Evolutionary conservation across 2,329 filamentous ascomycete species (phyloP).

Genomic region (Paraconiothyrium brasiliense): DNA sequence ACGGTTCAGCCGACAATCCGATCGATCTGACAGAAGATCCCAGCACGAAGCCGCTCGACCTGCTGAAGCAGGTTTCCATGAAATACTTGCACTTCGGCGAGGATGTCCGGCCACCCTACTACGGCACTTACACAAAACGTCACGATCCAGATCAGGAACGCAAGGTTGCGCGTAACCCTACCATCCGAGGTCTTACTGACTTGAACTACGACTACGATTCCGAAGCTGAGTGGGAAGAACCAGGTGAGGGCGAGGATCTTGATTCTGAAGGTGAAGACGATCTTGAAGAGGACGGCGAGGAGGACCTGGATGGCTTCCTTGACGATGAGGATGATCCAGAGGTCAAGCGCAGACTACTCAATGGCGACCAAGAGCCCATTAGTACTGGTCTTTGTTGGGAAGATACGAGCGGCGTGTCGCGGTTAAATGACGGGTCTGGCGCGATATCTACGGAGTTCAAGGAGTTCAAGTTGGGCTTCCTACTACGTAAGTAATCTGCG

Average conservation of each 20-base stretch:
- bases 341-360: constrained; percentile 66
- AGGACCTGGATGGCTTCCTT: constrained; percentile 89
- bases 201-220: constrained; percentile 87
- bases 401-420: constrained; percentile 55
- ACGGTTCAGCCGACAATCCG: constrained; percentile 52
- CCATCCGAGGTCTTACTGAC: constrained; percentile 64
- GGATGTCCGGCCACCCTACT: constrained; percentile 73
- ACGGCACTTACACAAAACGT: constrained; percentile 74
- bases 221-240: constrained; percentile 84
- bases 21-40: constrained; percentile 56
- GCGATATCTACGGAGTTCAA: constrained; percentile 62
- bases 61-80: constrained; percentile 66
- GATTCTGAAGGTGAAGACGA: constrained; percentile 72
- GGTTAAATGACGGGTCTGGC: constrained; percentile 56
- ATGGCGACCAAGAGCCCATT: constrained; percentile 76
- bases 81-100: constrained; percentile 71
- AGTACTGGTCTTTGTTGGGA: constrained; percentile 89
- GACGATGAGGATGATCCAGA: constrained; percentile 78
- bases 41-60: constrained; percentile 40
- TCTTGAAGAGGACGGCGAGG: constrained; percentile 77
- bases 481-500: constrained; percentile 66
- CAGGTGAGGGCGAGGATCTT: constrained; percentile 74
- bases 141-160: constrained; percentile 57
- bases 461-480: constrained; percentile 77
- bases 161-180: constrained; percentile 64